phyloP scores from a whole-genome alignment of 768 basidiomycete species.

The Mrakia gelida region DNA sequence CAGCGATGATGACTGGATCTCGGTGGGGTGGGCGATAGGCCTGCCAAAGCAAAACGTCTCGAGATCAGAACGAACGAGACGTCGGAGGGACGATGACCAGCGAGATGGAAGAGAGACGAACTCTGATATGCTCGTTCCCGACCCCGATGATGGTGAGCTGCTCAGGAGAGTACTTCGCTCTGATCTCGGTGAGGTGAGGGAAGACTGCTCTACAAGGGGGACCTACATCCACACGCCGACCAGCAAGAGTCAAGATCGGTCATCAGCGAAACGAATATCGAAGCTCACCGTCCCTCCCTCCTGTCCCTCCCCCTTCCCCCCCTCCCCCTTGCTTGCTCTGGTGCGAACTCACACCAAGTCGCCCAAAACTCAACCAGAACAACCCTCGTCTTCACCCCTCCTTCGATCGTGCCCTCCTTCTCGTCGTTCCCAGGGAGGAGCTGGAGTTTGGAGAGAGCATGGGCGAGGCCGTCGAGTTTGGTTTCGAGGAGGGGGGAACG shows the following conservation, averaged over 20 bases:
- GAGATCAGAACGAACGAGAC: not conserved
- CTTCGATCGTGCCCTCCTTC: not conserved
- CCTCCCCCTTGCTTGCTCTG: no score
- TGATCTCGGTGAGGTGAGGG: not conserved
- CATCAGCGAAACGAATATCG: not conserved
- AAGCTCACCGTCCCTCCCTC: no score
- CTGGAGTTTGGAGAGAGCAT: not conserved
- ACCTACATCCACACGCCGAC: no score
- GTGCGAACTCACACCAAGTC: not conserved
- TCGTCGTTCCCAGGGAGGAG: not conserved
- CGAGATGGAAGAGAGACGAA: not conserved
- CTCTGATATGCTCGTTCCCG: not conserved
- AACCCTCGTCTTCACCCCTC: not conserved
- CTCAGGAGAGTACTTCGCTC: not conserved
- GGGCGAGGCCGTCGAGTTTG: not conserved
- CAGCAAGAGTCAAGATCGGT: not conserved
- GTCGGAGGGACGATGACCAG: not conserved
- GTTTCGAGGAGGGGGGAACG: not conserved
- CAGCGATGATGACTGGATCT: not conserved
- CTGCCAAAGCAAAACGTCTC: not conserved
- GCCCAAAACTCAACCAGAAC: not conserved
- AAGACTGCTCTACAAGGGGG: not conserved
- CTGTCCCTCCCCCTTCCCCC: not conserved
- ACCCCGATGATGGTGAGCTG: not conserved
- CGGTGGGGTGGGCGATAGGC: not conserved